phyloP scores from a whole-genome alignment of 2,329 filamentous ascomycete species.

The Ilyonectria destructans region DNA sequence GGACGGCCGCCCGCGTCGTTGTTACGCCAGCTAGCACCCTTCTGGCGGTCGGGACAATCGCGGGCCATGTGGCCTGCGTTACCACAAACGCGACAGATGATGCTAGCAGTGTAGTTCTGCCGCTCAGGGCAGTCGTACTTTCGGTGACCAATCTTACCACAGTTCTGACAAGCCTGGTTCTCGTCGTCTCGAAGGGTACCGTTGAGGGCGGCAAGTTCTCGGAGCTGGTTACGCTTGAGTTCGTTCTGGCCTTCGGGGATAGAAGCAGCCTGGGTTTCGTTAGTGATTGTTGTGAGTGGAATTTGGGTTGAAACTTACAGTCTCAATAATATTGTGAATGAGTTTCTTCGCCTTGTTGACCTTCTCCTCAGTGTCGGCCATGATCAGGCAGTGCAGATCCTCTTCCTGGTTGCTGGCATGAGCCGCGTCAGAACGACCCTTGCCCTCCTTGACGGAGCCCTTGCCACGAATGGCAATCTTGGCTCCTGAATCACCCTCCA shows the following conservation, averaged over 20 bases:
- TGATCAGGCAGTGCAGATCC: conserved; percentile 98
- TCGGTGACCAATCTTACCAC: conserved; percentile 97
- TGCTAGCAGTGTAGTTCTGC: conserved; percentile 98
- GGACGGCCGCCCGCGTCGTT: conserved; percentile 70
- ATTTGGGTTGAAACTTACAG: conserved; percentile 73
- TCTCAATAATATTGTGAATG: conserved; percentile 99
- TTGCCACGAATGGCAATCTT: conserved; percentile 99
- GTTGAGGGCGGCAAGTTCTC: conserved; percentile 97
- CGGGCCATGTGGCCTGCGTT: conserved; percentile 99
- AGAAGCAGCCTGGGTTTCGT: conserved; percentile 83
- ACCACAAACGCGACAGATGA: conserved; percentile 98
- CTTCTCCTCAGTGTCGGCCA: conserved; percentile 99
- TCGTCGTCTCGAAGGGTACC: conserved; percentile 99
- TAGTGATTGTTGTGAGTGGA: conserved; percentile 35
- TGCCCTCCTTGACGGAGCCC: conserved; percentile 99
- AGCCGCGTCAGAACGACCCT: conserved; percentile 97
- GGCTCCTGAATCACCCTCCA: conserved; percentile 96
- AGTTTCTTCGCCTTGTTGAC: conserved; percentile 99
- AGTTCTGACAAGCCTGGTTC: conserved; percentile 99
- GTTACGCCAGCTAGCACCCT: conserved; percentile 94
- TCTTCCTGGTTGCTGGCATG: conserved; percentile 99
- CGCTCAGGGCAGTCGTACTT: conserved; percentile 99
- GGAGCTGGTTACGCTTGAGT: conserved; percentile 97
- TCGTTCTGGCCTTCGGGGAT: conserved; percentile 99
- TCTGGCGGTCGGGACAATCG: conserved; percentile 95